Conservation (phyloP, 2,329 filamentous ascomycete species). For the Ophiostoma angusticollis region DNA sequence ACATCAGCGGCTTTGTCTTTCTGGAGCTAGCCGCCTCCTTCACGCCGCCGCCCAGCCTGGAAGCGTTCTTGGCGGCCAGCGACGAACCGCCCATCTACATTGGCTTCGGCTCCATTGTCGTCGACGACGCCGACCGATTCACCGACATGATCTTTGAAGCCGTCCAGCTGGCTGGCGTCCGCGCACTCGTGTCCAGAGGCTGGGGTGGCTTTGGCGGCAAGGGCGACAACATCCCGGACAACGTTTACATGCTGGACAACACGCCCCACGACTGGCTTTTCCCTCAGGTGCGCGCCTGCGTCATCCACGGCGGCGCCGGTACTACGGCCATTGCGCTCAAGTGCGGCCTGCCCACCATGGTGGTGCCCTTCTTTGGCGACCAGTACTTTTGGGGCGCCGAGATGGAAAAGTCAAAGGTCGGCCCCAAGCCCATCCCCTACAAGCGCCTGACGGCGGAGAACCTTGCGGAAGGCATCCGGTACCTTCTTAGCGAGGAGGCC, state of each 20-base stretch:
- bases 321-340: slow-evolving; percentile 64
- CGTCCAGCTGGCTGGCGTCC: slow-evolving; percentile 49
- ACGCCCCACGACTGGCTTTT: slow-evolving; percentile 70
- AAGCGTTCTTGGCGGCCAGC: slow-evolving; percentile 42
- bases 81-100: slow-evolving; percentile 56
- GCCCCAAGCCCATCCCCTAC: slow-evolving; percentile 54
- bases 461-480: slow-evolving; percentile 57
- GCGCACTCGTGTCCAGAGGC: slow-evolving; percentile 61
- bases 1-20: slow-evolving; percentile 69
- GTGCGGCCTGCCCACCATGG: slow-evolving; percentile 58
- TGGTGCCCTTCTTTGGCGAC: slow-evolving; percentile 70
- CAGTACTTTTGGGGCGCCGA: slow-evolving; percentile 68
- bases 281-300: slow-evolving; percentile 49
- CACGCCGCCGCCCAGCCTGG: slow-evolving; percentile 41
- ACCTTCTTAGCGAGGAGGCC: slow-evolving; percentile 50
- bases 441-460: slow-evolving; percentile 51
- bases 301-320: slow-evolving; percentile 68
- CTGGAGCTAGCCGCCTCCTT: slow-evolving; percentile 53
- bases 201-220: slow-evolving; percentile 59
- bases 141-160: slow-evolving; percentile 61
- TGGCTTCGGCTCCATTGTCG: slow-evolving; percentile 64
- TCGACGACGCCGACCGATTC: slow-evolving; percentile 56
- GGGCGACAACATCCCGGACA: slow-evolving; percentile 37
- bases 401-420: slow-evolving; percentile 50
- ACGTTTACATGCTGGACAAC: slow-evolving; percentile 60